A percentile compares a stretch with the other conserved stretches of the same genome.
Conservation (phyloP, 805 yeast genomes). For the Hanseniaspora nectarophila region DNA sequence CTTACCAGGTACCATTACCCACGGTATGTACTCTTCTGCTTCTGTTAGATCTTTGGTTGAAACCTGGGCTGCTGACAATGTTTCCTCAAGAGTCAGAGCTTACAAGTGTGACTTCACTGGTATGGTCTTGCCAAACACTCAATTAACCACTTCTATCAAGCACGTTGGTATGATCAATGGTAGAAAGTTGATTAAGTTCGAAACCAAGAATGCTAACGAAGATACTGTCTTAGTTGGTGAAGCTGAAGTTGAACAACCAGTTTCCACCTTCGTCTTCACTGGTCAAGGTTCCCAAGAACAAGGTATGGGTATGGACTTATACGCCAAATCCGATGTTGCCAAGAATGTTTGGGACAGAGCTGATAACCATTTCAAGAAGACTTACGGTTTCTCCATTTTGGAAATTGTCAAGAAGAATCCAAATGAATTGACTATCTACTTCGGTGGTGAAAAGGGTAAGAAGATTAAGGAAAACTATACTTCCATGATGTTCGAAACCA, state of each 20-base stretch:
- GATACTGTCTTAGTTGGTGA: slow-evolving; percentile 80
- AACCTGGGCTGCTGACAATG: slow-evolving; percentile 96
- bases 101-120: slow-evolving; percentile 84
- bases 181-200: slow-evolving; percentile 89
- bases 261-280: slow-evolving; percentile 90
- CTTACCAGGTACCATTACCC: slow-evolving; percentile 95
- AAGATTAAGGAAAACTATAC: slow-evolving; percentile 87
- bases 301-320: slow-evolving; percentile 99
- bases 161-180: slow-evolving; percentile 99
- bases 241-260: slow-evolving; percentile 98
- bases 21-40: slow-evolving; percentile 98
- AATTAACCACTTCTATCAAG: slow-evolving; percentile 72
- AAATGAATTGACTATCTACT: slow-evolving; percentile 84
- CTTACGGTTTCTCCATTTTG: slow-evolving; percentile 93
- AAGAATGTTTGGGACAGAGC: slow-evolving; percentile 96
- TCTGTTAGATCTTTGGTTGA: slow-evolving; percentile 90
- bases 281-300: slow-evolving; percentile 99
- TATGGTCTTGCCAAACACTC: slow-evolving; percentile 95
- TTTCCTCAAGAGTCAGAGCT: slow-evolving; percentile 89
- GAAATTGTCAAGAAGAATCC: slow-evolving; percentile 95
- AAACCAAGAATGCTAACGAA: slow-evolving; percentile 71
- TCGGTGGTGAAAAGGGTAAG: slow-evolving; percentile 97
- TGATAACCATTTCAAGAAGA: slow-evolving; percentile 78
- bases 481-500: slow-evolving; percentile 94
- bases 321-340: slow-evolving; percentile 82